phyloP scores from a whole-genome alignment of 2,329 filamentous ascomycete genomes.

The Cercospora sesami region DNA sequence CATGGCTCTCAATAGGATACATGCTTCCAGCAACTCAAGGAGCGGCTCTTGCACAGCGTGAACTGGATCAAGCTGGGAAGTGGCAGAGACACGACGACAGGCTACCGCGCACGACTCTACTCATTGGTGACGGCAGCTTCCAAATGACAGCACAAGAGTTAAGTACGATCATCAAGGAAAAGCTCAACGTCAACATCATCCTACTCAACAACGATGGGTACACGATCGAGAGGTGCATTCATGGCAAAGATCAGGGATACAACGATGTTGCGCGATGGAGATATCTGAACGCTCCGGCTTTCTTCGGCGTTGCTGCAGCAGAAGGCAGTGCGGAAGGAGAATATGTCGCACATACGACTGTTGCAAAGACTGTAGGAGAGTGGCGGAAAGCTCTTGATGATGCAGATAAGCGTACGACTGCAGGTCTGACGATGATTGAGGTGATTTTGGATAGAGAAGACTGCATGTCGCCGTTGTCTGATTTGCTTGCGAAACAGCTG shows the following conservation, averaged over 20 bases:
- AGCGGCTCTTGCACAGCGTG: constrained; percentile 74
- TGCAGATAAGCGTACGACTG: constrained; percentile 7
- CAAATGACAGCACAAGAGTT: constrained; percentile 62
- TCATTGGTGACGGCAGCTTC: constrained; percentile 44
- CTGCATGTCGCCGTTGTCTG: constrained; percentile 14
- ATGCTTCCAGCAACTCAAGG: constrained; percentile 64
- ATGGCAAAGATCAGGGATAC: constrained; percentile 41
- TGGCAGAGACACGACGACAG: constrained; percentile 14
- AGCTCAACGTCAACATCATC: constrained; percentile 43
- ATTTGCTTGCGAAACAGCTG: constrained; percentile 16
- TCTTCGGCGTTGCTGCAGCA: constrained; percentile 17
- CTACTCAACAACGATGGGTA: constrained; percentile 51
- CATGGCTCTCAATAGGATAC: constrained; percentile 70
- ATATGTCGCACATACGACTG: constrained; percentile 8
- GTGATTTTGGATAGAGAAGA: constrained; percentile 20
- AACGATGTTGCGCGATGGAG: constrained; percentile 23
- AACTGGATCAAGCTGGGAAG: constrained; percentile 44
- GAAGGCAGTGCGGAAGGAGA: constrained; percentile 1
- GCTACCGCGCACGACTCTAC: constrained; percentile 52
- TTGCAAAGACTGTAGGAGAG: constrained; percentile 13
- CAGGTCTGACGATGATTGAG: constrained; percentile 16
- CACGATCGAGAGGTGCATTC: constrained; percentile 51
- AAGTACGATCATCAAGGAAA: constrained; percentile 58
- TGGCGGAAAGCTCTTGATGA: constrained; percentile 9
- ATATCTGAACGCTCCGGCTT: constrained; percentile 17